Percentiles rank a stretch among this genome's conserved stretches.
Evolutionary conservation across 495 filamentous ascomycete genomes (phyloP).

Genomic region (Penicillium alfredii): DNA sequence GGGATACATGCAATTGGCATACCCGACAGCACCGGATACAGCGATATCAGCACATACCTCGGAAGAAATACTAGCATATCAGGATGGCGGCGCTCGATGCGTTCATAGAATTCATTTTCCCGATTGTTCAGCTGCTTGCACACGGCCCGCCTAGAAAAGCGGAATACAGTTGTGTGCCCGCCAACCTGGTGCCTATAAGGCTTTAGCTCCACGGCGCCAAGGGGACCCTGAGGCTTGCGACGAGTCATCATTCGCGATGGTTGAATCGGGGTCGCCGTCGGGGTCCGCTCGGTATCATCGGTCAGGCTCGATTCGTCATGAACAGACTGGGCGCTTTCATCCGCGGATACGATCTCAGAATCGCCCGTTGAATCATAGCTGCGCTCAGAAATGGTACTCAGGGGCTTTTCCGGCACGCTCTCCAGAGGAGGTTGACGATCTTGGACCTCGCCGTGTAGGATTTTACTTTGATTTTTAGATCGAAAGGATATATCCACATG

Average conservation of each 20-base stretch:
- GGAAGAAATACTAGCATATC: conserved; percentile 86
- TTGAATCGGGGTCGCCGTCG: conserved; percentile 52
- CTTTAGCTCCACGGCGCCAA: conserved; percentile 91
- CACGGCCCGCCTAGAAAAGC: conserved; percentile 89
- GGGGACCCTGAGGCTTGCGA: conserved; percentile 48
- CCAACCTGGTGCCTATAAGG: conserved; percentile 97
- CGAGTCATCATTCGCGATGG: conserved; percentile 27
- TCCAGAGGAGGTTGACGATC: conserved; percentile 29
- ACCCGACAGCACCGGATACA: conserved; percentile 2
- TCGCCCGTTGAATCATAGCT: conserved; percentile 48
- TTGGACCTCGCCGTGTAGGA: conserved; percentile 54
- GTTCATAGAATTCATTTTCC: conserved; percentile 98
- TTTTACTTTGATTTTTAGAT: conserved; percentile 55
- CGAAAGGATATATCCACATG: conserved; percentile 58
- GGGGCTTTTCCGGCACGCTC: conserved; percentile 30
- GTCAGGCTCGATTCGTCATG: conserved; percentile 48
- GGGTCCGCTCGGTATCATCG: conserved; percentile 55
- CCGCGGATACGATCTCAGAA: conserved; percentile 52
- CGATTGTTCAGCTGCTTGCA: conserved; percentile 97
- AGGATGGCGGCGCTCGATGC: conserved; percentile 81
- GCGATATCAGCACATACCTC: conserved; percentile 54
- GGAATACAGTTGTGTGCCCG: conserved; percentile 91
- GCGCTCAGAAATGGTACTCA: conserved; percentile 34
- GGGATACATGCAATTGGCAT: no score
- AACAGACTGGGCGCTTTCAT: conserved; percentile 47